Conservation (phyloP, 108 stramenopile species). For the Pseudonitzschia pungens region DNA sequence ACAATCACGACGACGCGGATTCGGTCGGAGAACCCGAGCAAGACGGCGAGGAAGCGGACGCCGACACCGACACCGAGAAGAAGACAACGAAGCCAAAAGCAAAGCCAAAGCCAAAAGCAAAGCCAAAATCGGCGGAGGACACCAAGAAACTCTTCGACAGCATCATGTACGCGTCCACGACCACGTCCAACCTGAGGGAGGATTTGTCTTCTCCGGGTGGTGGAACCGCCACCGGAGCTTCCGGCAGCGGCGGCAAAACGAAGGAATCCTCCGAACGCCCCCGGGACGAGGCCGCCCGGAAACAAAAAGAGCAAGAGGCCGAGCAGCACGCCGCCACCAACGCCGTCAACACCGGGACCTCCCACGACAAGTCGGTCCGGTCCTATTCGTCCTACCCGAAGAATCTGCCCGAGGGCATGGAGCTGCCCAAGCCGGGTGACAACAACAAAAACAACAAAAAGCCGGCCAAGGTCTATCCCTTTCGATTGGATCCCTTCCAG, state of each 20-base stretch:
- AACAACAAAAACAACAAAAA: too few species aligned
- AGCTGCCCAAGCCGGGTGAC: constrained; percentile 35
- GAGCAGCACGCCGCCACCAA: constrained; percentile 38
- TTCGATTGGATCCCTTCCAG: constrained; percentile 97
- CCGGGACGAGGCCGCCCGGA: not conserved
- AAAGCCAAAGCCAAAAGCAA: too few species aligned
- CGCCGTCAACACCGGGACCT: constrained; percentile 78
- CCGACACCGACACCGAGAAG: constrained; percentile 1
- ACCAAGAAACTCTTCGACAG: constrained; percentile 33
- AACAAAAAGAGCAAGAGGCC: constrained; percentile 21
- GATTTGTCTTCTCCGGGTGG: too few species aligned
- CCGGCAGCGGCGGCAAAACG: too few species aligned
- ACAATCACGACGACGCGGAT: not conserved
- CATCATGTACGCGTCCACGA: constrained; percentile 37
- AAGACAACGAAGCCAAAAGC: constrained; percentile 19
- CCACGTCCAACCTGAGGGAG: constrained; percentile 26
- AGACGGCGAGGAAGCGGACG: constrained; percentile 5
- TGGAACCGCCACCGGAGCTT: too few species aligned
- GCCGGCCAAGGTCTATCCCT: constrained; percentile 94
- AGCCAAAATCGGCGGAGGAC: constrained; percentile 9
- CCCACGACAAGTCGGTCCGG: constrained; percentile 85
- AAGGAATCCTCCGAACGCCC: too few species aligned
- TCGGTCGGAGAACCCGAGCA: not conserved
- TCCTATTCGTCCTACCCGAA: constrained; percentile 81
- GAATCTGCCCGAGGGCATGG: constrained; percentile 44